phyloP scores from a whole-genome alignment of 257 asterid genomes.

The Plantago ovata region DNA sequence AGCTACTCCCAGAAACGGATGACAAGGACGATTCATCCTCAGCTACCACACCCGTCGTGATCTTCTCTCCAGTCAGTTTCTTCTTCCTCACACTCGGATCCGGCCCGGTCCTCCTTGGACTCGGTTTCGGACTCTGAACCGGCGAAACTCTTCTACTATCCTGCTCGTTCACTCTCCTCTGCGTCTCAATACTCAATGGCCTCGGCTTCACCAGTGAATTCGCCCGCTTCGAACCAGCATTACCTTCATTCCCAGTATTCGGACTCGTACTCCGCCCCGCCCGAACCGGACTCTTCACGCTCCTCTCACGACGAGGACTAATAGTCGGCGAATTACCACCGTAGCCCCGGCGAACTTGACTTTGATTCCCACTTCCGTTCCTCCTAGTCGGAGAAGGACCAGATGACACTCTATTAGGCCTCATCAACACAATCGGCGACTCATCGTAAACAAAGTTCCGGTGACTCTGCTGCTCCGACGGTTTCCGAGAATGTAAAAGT shows the following conservation, averaged over 20 bases:
- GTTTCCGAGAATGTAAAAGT: conserved; percentile 59
- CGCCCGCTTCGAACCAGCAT: conserved; percentile 38
- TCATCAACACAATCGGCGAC: conserved; percentile 59
- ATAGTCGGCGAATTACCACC: conserved; percentile 46
- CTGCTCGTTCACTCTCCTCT: conserved; percentile 36
- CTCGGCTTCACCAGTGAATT: conserved; percentile 55
- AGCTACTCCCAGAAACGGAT: conserved; percentile 70
- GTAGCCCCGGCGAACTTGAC: conserved; percentile 37
- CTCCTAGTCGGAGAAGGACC: conserved; percentile 32
- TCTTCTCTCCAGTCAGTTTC: conserved; percentile 42
- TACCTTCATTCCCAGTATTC: conserved; percentile 39
- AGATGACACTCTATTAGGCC: conserved; percentile 36
- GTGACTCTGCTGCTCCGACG: conserved; percentile 38
- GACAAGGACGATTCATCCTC: conserved; percentile 67
- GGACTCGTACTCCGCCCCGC: conserved; percentile 42
- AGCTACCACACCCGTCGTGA: conserved; percentile 26
- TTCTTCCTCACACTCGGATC: conserved; percentile 41
- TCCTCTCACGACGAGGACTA: conserved; percentile 65
- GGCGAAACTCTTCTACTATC: conserved; percentile 54
- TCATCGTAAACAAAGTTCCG: conserved; percentile 58
- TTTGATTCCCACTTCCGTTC: not conserved
- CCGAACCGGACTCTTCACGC: conserved; percentile 40
- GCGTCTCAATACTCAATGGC: conserved; percentile 54
- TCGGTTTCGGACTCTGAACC: conserved; percentile 60
- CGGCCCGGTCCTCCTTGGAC: conserved; percentile 37